phyloP scores from a whole-genome alignment of 192 early-diverging fungal species.

The Coemansia sp. region DNA sequence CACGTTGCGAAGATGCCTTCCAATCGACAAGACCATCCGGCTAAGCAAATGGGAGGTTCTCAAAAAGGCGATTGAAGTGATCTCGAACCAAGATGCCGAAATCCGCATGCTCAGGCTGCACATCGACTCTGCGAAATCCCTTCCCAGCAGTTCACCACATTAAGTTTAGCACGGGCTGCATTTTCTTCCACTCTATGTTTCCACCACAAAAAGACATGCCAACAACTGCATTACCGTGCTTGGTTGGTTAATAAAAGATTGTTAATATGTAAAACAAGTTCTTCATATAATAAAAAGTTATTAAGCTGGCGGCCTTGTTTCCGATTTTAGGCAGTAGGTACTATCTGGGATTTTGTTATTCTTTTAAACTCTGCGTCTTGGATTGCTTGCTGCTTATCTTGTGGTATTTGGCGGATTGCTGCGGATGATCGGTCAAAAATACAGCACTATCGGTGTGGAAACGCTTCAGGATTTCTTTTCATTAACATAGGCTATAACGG shows the following conservation, averaged over 20 bases:
- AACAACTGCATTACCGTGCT: not conserved
- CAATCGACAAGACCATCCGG: slow-evolving; percentile 74
- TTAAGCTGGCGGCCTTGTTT: not conserved
- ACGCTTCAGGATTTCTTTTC: no score
- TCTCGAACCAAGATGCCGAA: slow-evolving; percentile 40
- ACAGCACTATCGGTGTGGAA: no score
- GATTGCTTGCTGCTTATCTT: not conserved
- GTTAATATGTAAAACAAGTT: not conserved
- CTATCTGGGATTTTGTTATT: not conserved
- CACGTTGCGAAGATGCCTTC: slow-evolving; percentile 72
- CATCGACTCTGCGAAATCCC: slow-evolving; percentile 24
- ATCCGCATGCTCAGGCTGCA: slow-evolving; percentile 42
- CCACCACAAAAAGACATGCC: not conserved
- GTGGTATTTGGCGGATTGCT: no score
- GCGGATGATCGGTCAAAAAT: no score
- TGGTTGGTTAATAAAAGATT: not conserved
- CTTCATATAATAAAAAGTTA: not conserved
- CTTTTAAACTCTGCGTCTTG: not conserved
- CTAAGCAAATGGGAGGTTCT: slow-evolving; percentile 90
- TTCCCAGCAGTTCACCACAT: not conserved
- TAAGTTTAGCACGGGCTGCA: not conserved
- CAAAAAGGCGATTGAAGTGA: slow-evolving; percentile 72
- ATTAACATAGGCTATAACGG: no score
- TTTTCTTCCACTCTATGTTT: not conserved
- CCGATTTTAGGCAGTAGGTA: not conserved